Evolutionary conservation across 768 basidiomycete genomes (phyloP).

Genomic region (Roridomyces roridus): DNA sequence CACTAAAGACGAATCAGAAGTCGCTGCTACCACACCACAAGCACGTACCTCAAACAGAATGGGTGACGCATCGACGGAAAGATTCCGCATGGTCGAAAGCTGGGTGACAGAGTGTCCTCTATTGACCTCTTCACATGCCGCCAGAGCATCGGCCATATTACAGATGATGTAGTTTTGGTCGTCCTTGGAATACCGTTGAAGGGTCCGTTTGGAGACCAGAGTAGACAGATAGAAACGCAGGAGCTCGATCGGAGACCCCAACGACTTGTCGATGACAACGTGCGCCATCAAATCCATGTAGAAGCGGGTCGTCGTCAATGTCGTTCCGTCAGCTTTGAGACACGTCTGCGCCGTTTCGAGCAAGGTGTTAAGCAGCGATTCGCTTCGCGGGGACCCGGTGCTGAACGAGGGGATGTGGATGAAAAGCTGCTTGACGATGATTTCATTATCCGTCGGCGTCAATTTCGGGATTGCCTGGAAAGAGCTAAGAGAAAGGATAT

Average conservation of each 20-base stretch:
- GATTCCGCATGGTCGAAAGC: conserved; percentile 45
- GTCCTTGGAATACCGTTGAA: conserved; percentile 50
- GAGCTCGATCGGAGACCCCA: conserved; percentile 51
- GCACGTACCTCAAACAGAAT: conserved; percentile 57
- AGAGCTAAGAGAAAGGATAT: conserved; percentile 5
- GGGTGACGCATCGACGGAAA: conserved; percentile 56
- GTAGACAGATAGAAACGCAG: conserved; percentile 58
- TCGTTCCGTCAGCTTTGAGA: conserved; percentile 29
- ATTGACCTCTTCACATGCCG: conserved; percentile 40
- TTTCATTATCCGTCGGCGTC: conserved; percentile 43
- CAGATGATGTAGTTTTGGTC: conserved; percentile 53
- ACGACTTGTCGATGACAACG: conserved; percentile 46
- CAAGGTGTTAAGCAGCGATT: conserved; percentile 41
- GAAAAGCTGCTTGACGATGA: conserved; percentile 61
- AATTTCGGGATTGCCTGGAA: conserved; percentile 58
- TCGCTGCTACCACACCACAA: too few species aligned
- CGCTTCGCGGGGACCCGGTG: conserved; percentile 39
- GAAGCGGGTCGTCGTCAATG: conserved; percentile 42
- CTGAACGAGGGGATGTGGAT: conserved; percentile 53
- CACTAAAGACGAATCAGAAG: conserved; percentile 28
- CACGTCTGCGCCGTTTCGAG: conserved; percentile 5
- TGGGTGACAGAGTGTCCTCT: conserved; percentile 34
- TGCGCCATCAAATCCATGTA: conserved; percentile 55
- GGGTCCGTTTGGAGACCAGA: conserved; percentile 50
- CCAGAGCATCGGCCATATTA: conserved; percentile 50